A percentile compares a stretch with the other conserved stretches of the same genome.
phyloP scores from a whole-genome alignment of 176 grass and related monocot genomes.

The Hyparrhenia diplandra region DNA sequence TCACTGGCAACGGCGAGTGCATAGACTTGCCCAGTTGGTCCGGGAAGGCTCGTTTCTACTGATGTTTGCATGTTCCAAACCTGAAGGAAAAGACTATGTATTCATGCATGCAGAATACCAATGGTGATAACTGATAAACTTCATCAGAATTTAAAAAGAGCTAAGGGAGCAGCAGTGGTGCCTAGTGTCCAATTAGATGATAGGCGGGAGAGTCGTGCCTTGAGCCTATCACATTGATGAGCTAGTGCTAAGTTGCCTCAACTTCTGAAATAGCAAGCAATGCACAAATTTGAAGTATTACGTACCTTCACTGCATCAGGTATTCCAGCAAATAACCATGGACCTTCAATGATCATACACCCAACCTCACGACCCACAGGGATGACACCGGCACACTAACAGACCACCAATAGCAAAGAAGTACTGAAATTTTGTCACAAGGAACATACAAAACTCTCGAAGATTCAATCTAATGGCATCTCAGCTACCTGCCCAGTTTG shows the following conservation, averaged over 20 bases:
- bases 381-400: slow-evolving; percentile 61
- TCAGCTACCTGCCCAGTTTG: slow-evolving; percentile 85
- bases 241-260: neutral
- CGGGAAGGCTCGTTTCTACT: slow-evolving; percentile 70
- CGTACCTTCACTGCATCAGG: slow-evolving; percentile 82
- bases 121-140: neutral
- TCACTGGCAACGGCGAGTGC: slow-evolving; percentile 67
- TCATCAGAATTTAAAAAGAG: neutral
- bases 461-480: slow-evolving; percentile 23
- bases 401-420: slow-evolving; percentile 40
- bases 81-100: slow-evolving; percentile 32
- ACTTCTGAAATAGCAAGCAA: neutral
- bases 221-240: neutral
- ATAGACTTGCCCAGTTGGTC: slow-evolving; percentile 93
- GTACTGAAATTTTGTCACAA: slow-evolving; percentile 21
- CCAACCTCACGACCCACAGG: slow-evolving; percentile 73
- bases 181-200: neutral
- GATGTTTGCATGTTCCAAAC: slow-evolving; percentile 85
- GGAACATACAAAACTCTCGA: slow-evolving; percentile 14
- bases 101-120: neutral
- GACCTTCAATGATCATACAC: slow-evolving; percentile 94
- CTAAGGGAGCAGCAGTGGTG: neutral
- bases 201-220: neutral
- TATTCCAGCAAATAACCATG: slow-evolving; percentile 84
- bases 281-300: neutral